These are phyloP conservation scores for Monosporascus sp. DNA, from an alignment of 2,329 filamentous ascomycete species.

Conservation along the genomic window DNA sequence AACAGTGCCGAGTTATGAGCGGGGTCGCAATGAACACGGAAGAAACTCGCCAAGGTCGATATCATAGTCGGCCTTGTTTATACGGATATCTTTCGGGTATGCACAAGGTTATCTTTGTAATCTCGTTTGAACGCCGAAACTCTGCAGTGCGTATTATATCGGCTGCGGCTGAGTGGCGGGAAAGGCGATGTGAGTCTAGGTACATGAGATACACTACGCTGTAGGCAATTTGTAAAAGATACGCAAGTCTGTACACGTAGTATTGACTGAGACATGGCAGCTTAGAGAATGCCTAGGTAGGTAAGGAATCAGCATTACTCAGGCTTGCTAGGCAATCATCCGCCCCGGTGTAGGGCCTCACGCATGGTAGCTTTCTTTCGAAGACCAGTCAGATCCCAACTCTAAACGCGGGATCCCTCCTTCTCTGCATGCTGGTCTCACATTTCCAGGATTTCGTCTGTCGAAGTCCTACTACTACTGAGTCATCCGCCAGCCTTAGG, in stretches of 20 bases:
- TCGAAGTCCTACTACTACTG: too few species aligned
- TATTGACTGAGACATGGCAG: background rate
- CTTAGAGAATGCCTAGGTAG: background rate
- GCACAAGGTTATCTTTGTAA: background rate
- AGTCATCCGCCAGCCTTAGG: too few species aligned
- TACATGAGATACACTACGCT: background rate
- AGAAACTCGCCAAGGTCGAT: too few species aligned
- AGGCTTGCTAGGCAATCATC: background rate
- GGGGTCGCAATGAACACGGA: too few species aligned
- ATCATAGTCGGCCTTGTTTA: too few species aligned
- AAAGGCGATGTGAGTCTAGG: background rate
- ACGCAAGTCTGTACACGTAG: background rate
- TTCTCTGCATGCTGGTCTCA: background rate
- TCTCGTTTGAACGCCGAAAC: background rate
- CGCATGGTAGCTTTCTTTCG: background rate
- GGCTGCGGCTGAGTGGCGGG: background rate
- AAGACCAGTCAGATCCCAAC: slow-evolving; percentile 9
- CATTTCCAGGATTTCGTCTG: too few species aligned
- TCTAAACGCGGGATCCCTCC: slow-evolving; percentile 2
- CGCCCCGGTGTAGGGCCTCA: background rate
- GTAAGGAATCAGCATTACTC: background rate
- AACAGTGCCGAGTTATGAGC: too few species aligned
- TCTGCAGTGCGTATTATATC: background rate
- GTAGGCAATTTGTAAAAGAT: too few species aligned
- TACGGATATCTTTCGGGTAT: background rate